A percentile compares a stretch with the other conserved stretches of the same genome.
Evolutionary conservation across 2,329 filamentous ascomycete genomes (phyloP).

Genomic region (Trichoderma koningiopsis): DNA sequence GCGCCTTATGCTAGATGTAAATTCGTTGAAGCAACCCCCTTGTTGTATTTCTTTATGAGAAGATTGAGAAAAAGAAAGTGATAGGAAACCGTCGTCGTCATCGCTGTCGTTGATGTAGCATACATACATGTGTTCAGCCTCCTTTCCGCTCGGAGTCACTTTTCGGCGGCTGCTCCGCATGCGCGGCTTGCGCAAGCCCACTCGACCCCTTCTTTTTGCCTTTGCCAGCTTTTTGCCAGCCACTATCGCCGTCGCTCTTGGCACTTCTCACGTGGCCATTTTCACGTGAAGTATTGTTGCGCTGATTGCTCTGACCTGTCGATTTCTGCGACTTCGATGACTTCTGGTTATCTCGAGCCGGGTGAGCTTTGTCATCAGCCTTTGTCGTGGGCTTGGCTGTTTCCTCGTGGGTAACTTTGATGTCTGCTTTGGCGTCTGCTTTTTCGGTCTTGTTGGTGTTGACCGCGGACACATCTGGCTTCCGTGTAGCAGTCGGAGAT

Average conservation of each 20-base stretch:
- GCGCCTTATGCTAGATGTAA: background rate
- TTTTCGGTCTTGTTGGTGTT: constrained; percentile 24
- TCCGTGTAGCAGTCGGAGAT: constrained; percentile 64
- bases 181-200: constrained; percentile 35
- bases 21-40: background rate
- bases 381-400: constrained; percentile 28
- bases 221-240: constrained; percentile 60
- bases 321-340: constrained; percentile 26
- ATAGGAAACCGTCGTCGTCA: constrained; percentile 11
- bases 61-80: background rate
- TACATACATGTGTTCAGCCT: constrained; percentile 46
- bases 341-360: constrained; percentile 33
- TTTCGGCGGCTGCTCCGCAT: constrained; percentile 58
- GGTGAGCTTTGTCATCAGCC: constrained; percentile 21
- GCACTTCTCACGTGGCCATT: constrained; percentile 57
- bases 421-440: constrained; percentile 29
- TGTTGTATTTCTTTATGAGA: background rate
- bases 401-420: constrained; percentile 30
- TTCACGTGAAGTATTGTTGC: constrained; percentile 47
- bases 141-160: constrained; percentile 65
- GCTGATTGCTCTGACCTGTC: constrained; percentile 32
- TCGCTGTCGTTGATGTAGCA: background rate
- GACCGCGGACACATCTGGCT: constrained; percentile 47
- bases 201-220: constrained; percentile 49
- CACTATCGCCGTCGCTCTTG: constrained; percentile 57